phyloP scores from a whole-genome alignment of 2,329 filamentous ascomycete genomes.

The Penicillium sp. region DNA sequence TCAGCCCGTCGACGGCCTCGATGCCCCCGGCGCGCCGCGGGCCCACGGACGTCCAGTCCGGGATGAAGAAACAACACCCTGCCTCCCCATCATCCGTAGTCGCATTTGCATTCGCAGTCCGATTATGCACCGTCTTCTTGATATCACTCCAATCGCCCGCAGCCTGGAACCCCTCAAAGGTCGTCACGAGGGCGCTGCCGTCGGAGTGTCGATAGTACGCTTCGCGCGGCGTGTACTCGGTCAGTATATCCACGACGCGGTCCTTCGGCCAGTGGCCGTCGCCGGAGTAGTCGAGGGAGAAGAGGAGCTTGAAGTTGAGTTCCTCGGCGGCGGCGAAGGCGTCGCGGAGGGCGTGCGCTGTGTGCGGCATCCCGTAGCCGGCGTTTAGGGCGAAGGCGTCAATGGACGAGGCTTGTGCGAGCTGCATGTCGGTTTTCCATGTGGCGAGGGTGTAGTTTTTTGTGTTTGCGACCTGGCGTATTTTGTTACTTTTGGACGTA shows the following conservation, averaged over 20 bases:
- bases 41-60: constrained; percentile 47
- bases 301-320: constrained; percentile 40
- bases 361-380: constrained; percentile 32
- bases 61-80: constrained; percentile 49
- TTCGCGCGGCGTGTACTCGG: constrained; percentile 29
- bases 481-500: background rate
- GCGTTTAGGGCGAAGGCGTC: constrained; percentile 51
- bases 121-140: constrained; percentile 38
- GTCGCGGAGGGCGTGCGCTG: constrained; percentile 23
- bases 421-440: constrained; percentile 41
- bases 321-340: constrained; percentile 34
- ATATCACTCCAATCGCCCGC: constrained; percentile 52
- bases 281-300: constrained; percentile 45
- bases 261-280: constrained; percentile 37
- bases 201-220: constrained; percentile 36
- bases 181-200: constrained; percentile 44
- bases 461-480: constrained; percentile 31
- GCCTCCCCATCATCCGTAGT: background rate
- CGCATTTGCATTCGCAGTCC: background rate
- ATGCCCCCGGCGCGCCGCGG: constrained; percentile 27
- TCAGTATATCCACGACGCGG: constrained; percentile 32
- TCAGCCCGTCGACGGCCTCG: constrained; percentile 41
- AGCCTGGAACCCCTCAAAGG: constrained; percentile 51
- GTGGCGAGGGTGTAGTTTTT: constrained; percentile 28
- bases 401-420: constrained; percentile 44